Evolutionary conservation across 2,329 filamentous ascomycete species (phyloP).

Genomic region (Grosmannia penicillata): DNA sequence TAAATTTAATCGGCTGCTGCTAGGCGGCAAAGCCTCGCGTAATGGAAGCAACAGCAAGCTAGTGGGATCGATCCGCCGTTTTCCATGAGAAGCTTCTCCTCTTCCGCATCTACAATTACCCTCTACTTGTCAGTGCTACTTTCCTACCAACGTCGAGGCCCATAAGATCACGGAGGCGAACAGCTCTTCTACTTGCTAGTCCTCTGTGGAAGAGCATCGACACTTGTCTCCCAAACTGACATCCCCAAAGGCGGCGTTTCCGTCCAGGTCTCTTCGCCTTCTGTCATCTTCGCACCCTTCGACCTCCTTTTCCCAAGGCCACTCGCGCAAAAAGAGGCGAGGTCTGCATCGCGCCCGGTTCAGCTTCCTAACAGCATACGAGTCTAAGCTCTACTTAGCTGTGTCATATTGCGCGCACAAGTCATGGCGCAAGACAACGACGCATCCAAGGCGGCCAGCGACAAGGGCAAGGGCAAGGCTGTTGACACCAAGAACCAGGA

Average conservation of each 20-base stretch:
- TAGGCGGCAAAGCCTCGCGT: constrained; percentile 24
- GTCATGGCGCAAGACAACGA: constrained; percentile 88
- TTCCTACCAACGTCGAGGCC: too few relatives aligned
- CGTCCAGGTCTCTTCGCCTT: not conserved
- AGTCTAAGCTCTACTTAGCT: not conserved
- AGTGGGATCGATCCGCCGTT: constrained; percentile 6
- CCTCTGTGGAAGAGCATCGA: too few relatives aligned
- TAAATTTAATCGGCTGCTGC: constrained; percentile 5
- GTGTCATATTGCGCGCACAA: not conserved
- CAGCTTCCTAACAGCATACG: not conserved
- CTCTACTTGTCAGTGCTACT: too few relatives aligned
- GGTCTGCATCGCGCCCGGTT: not conserved
- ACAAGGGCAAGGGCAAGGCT: constrained; percentile 96
- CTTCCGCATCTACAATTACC: too few relatives aligned
- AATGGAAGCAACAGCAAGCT: constrained; percentile 13
- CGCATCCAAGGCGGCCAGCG: constrained; percentile 56
- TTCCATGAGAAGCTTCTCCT: constrained; percentile 11
- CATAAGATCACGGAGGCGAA: too few relatives aligned
- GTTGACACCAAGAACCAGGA: constrained; percentile 50
- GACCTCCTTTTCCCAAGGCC: not conserved
- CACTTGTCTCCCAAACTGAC: too few relatives aligned
- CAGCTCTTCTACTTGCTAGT: too few relatives aligned
- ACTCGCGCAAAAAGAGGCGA: not conserved
- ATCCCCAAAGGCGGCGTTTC: too few relatives aligned
- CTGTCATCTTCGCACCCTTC: too few relatives aligned